phyloP scores from a whole-genome alignment of 768 basidiomycete species.

The Pleurotus pulmonarius region DNA sequence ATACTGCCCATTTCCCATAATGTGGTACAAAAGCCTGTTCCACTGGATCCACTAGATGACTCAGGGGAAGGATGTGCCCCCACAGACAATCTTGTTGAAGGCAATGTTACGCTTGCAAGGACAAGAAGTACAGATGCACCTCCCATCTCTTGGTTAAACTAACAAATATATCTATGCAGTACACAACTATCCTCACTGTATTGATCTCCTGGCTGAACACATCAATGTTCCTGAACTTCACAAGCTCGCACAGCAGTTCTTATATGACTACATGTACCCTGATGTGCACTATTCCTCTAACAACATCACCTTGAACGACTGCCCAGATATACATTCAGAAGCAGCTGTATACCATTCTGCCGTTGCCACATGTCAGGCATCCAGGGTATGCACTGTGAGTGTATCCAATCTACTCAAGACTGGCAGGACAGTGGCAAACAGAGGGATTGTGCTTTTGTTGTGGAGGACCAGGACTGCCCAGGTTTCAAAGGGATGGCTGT shows the following conservation, averaged over 20 bases:
- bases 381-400: constrained; percentile 23
- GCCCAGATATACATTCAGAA: not conserved
- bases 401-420: constrained; percentile 16
- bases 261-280: constrained; percentile 20
- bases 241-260: constrained; percentile 19
- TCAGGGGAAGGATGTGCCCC: not conserved
- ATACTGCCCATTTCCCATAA: too few relatives aligned
- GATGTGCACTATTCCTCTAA: not conserved
- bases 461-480: constrained; percentile 10
- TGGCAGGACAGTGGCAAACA: constrained; percentile 17
- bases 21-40: too few relatives aligned
- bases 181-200: constrained; percentile 4
- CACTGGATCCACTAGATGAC: too few relatives aligned
- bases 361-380: constrained; percentile 15
- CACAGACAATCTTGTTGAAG: not conserved
- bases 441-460: constrained; percentile 20
- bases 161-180: constrained; percentile 28
- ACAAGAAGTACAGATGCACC: not conserved
- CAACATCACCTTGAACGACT: not conserved
- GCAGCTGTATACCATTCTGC: constrained; percentile 13
- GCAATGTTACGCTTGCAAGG: not conserved
- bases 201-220: constrained; percentile 12
- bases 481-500: constrained; percentile 19
- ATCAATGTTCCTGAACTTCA: constrained; percentile 17
- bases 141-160: constrained; percentile 15